Base-by-base conservation (phyloP, 805 yeast genomes). In the Komagataella pseudopastoris region DNA sequence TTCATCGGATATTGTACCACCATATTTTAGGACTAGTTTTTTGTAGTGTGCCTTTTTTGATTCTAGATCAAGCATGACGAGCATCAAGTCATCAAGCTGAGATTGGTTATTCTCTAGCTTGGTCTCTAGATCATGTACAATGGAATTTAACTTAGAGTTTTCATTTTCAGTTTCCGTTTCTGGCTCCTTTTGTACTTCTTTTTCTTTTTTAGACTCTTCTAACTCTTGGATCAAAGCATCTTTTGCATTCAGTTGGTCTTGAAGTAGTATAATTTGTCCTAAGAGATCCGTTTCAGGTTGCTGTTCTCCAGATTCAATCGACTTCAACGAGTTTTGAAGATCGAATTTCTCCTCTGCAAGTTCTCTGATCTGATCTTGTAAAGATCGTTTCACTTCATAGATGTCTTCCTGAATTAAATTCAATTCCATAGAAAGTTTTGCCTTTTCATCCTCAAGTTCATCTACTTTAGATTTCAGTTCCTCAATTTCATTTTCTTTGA, bases 11-110 rank as follows among this genome's bases (percentile, higher is more conserved):
- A 81, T 72, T 1, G 75, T 82, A 50, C 74, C 79, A 0, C 87
- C 88, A 4, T 80, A 59, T 0, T 62, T 68, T 52, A 69, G 71
- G 44, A 84, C 70, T 53, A 69, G 72, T 6, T 64, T 59, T 59
- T 82, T 83, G 62, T 86, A 82, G 55, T 71, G 71, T 30, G 72
- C 68, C 52, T 79, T 79, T 56, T 76, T 78, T 49, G 83, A 88
- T 53, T 88, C 95, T 57, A 88, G 68, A 48, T 87, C 95, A 17
- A 85, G 77, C 63, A 89, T 79, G 17, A 89, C 68, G 22, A 88
- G 65, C 80, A 88, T 76, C 58, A 88, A 64, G 55, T 87, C 95
- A 58, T 88, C 96, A 8, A 81, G 60, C 23, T 81, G 87, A 2
- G 75, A 60, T 55, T 71, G 72, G 2, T 45, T 23, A 16, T 20